Percentiles rank a stretch among this genome's conserved stretches.
Conservation (phyloP, 306 rosid genomes). For the Cucumis melo region DNA sequence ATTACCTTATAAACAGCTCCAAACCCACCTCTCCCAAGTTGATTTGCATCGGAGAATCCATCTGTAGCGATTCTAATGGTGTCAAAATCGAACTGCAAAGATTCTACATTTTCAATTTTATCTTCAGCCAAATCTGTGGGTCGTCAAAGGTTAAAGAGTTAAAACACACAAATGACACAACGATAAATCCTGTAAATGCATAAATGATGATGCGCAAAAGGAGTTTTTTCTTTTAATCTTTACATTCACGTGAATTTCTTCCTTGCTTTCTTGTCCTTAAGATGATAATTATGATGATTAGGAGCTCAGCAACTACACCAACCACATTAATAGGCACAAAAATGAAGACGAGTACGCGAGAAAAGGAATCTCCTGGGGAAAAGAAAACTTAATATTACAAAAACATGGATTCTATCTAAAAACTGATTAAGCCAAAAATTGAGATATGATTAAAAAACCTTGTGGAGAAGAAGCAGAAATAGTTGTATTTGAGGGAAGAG, state of each 20-base stretch:
- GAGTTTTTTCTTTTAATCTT: background rate
- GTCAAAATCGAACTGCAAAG: background rate
- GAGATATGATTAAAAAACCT: background rate
- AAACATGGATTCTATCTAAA: too few relatives aligned
- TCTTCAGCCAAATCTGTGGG: background rate
- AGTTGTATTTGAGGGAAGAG: background rate
- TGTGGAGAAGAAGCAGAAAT: background rate
- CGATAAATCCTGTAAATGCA: background rate
- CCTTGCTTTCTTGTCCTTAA: background rate
- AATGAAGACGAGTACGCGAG: background rate
- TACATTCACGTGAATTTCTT: background rate
- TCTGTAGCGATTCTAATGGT: background rate
- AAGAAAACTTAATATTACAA: too few relatives aligned
- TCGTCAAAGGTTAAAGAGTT: background rate
- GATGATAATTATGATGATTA: background rate
- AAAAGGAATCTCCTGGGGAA: background rate
- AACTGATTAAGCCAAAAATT: too few relatives aligned
- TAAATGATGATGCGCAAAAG: background rate
- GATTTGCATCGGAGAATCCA: background rate
- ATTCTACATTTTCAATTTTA: background rate
- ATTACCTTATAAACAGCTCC: constrained; percentile 8
- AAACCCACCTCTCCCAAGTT: constrained; percentile 5
- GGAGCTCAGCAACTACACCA: background rate
- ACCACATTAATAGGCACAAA: background rate
- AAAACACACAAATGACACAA: background rate